Conservation (phyloP, 2,329 filamentous ascomycete genomes). For the Calonectria hongkongensis region DNA sequence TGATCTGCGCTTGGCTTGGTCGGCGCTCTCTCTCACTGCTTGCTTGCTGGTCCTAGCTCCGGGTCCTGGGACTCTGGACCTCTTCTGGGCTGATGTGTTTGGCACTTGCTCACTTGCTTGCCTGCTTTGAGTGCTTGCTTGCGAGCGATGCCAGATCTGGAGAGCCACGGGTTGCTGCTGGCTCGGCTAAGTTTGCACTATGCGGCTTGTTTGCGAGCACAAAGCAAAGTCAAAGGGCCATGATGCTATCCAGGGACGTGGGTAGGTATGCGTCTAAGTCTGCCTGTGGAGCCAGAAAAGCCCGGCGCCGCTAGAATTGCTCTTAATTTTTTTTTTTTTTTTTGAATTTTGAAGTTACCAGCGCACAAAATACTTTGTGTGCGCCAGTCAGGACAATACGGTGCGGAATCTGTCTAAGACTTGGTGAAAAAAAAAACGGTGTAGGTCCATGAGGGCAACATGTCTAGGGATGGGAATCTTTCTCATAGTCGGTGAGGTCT, state of each 20-base stretch:
- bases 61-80: background rate
- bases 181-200: constrained; percentile 9
- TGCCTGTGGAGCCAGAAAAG: constrained; percentile 7
- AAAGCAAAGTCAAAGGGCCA: background rate
- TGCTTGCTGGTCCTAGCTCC: constrained; percentile 21
- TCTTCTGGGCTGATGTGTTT: background rate
- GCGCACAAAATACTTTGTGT: constrained; percentile 1
- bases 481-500: constrained; percentile 30
- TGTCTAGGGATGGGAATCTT: constrained; percentile 22
- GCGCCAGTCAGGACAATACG: background rate
- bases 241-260: background rate
- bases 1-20: constrained; percentile 10
- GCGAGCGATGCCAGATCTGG: constrained; percentile 24
- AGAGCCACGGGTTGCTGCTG: background rate
- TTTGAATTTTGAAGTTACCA: constrained; percentile 22
- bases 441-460: constrained; percentile 11
- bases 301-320: constrained; percentile 12
- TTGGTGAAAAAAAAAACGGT: constrained; percentile 3
- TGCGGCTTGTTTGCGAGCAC: background rate
- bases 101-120: constrained; percentile 13
- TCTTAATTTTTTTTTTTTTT: background rate
- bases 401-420: constrained; percentile 14
- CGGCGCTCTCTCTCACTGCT: background rate
- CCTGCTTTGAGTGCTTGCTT: constrained; percentile 24
- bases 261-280: constrained; percentile 24